Evolutionary conservation across 208 protist genomes (phyloP), one percentile per base, ranked within the genome.

Genomic region (Leishmania major): DNA sequence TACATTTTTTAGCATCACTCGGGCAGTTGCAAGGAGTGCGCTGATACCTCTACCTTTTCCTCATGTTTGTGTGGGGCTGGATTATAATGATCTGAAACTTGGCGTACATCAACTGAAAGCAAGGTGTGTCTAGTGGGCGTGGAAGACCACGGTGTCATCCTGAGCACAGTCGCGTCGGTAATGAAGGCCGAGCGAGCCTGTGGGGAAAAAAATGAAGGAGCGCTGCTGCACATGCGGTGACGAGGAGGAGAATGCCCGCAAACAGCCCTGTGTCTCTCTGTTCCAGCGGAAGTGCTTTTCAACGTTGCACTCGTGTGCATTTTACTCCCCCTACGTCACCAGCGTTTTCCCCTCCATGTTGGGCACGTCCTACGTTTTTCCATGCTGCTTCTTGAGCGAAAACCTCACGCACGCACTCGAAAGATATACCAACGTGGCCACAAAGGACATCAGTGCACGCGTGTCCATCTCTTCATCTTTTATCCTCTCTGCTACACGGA

Each of bases 1-100:
- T 97, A 97, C 83, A 94, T 96, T 80, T 97, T 97, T 80, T 97
- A 92, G 86, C 25, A 22, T 75, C 4, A 28, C 62, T 55, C 59
- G 35, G 22, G 57, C 35, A n/a, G 53, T 77, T 19, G 59, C 47
- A 64, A 60, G 37, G 49, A 37, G 35, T 31, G 75, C 35, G 73
- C n/a, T n/a, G 47, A 35, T 57, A 55, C 13, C 73, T 28, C 40
- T 37, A 55, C 73, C 51, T 62, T 60, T 59, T 43, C 2, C 73
- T 55, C 47, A 22, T 62, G 53, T 13, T 45, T 77, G 6, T 57
- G 71, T 43, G 53, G 3, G 31, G 31, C n/a, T 59, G 73, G n/a
- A 62, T 62, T 57, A 19, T 77, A 77, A 77, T 6, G n/a, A 45
- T n/a, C 25, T 77, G 47, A 31, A 77, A 62, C 51, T 57, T 43